Conservation (phyloP, 2,329 filamentous ascomycete genomes). For the Incumbomyces lentus region DNA sequence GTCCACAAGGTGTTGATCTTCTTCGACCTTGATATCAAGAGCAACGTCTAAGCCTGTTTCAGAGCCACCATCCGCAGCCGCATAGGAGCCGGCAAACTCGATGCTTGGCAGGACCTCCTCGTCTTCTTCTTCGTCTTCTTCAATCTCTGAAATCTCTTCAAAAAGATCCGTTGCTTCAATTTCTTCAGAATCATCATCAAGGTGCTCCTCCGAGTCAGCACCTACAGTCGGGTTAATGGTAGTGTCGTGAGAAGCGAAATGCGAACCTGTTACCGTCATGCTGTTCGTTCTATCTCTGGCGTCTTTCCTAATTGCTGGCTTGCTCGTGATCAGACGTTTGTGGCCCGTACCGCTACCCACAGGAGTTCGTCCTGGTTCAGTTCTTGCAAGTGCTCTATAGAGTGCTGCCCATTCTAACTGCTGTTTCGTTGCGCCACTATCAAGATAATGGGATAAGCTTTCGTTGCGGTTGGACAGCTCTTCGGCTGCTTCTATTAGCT, state of each 20-base stretch:
- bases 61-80: constrained; percentile 8
- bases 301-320: neutral
- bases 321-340: constrained; percentile 5
- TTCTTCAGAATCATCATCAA: constrained; percentile 8
- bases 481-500: neutral
- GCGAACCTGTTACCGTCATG: neutral
- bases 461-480: neutral
- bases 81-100: constrained; percentile 8
- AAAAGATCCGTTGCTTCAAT: neutral
- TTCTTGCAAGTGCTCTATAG: constrained; percentile 13
- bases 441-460: constrained; percentile 6
- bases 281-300: neutral
- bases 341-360: neutral
- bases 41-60: constrained; percentile 1
- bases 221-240: too few relatives aligned
- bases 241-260: too few relatives aligned
- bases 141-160: constrained; percentile 2
- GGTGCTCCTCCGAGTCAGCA: neutral
- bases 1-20: too few relatives aligned
- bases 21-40: too few relatives aligned
- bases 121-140: neutral
- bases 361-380: constrained; percentile 6
- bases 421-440: constrained; percentile 10
- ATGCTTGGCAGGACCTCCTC: constrained; percentile 5
- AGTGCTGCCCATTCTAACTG: constrained; percentile 17